phyloP scores from a whole-genome alignment of 257 asterid genomes.

The Prunella vulgaris region DNA sequence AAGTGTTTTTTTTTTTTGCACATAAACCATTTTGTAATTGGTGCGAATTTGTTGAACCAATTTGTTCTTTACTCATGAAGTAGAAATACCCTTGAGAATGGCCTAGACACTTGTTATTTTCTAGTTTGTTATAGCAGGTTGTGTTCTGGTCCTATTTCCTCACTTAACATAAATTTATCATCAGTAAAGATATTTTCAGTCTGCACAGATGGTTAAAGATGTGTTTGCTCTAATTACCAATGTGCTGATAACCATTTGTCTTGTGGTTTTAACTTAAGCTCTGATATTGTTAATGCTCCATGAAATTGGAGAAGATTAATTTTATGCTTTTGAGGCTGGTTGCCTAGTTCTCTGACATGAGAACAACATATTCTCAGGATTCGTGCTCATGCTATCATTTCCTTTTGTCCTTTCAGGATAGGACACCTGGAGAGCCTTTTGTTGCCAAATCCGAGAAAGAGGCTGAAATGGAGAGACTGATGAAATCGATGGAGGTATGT shows the following conservation, averaged over 20 bases:
- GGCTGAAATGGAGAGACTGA: background rate
- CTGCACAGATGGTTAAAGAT: background rate
- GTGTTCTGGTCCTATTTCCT: background rate
- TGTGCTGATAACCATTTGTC: background rate
- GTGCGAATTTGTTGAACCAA: too few species aligned
- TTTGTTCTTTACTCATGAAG: background rate
- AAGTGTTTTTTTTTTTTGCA: too few species aligned
- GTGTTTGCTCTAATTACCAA: background rate
- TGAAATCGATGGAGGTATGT: conserved; percentile 10
- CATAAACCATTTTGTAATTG: too few species aligned
- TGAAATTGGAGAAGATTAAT: background rate
- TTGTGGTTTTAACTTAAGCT: background rate
- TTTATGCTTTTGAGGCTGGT: background rate
- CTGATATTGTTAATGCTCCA: background rate
- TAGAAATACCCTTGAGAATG: background rate
- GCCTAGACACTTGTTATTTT: background rate
- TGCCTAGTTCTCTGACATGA: background rate
- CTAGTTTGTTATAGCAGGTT: background rate
- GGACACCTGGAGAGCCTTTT: conserved; percentile 11
- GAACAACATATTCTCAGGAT: background rate
- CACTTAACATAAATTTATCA: background rate
- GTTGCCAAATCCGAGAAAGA: conserved; percentile 3
- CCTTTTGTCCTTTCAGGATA: background rate
- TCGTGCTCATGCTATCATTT: background rate
- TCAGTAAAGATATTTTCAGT: background rate